phyloP scores from a whole-genome alignment of 306 rosid genomes.

The Lagenaria siceraria region DNA sequence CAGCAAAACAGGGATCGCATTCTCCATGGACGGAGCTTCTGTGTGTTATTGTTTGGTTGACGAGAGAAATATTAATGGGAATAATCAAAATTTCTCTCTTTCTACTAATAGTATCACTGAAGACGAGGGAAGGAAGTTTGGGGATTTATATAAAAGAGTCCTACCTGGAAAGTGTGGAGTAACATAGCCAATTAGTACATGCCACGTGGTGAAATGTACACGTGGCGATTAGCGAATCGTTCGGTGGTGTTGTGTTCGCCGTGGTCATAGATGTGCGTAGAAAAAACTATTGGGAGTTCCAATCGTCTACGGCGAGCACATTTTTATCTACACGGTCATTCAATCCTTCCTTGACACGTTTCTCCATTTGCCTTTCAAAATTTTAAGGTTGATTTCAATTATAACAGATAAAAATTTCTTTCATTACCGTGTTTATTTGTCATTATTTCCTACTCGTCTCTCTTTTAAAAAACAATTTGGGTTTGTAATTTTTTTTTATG shows the following conservation, averaged over 20 bases:
- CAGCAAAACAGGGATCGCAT: constrained; percentile 42
- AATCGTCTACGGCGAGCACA: background rate
- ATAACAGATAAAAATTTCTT: too few relatives aligned
- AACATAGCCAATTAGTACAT: accelerated
- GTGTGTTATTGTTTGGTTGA: constrained; percentile 15
- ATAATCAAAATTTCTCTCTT: background rate
- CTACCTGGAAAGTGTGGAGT: constrained; percentile 25
- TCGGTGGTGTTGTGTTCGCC: constrained; percentile 23
- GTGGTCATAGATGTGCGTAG: constrained; percentile 3
- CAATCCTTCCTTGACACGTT: background rate
- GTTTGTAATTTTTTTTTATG: too few relatives aligned
- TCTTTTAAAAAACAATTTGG: too few relatives aligned
- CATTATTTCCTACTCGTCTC: too few relatives aligned
- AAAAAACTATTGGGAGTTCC: background rate
- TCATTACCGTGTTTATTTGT: too few relatives aligned
- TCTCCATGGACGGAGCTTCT: constrained; percentile 16
- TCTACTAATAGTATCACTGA: background rate
- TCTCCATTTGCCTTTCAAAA: too few relatives aligned
- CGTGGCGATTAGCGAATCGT: constrained; percentile 30
- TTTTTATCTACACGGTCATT: too few relatives aligned
- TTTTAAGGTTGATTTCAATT: too few relatives aligned
- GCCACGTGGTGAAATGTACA: constrained; percentile 17
- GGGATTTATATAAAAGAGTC: constrained; percentile 8
- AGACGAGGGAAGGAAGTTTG: background rate
- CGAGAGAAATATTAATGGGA: constrained; percentile 20